Evolutionary conservation across 352 stramenopile species (phyloP).

Genomic region (Chrysophaeum taylorii): DNA sequence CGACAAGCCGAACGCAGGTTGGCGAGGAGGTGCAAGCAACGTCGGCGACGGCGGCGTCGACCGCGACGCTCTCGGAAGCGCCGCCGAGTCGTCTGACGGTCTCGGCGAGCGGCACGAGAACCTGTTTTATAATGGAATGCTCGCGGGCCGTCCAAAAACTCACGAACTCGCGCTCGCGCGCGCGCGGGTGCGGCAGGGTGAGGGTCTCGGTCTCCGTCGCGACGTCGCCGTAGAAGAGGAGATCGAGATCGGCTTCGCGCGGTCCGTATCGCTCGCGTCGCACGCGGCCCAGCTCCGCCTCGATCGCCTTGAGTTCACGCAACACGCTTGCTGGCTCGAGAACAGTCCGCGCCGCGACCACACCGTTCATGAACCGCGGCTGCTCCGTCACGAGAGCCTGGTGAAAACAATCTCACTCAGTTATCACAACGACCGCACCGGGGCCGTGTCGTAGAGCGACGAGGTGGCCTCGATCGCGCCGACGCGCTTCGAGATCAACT

Average conservation of each 20-base stretch:
- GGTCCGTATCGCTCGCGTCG: conserved; percentile 69
- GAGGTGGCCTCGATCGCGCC: conserved; percentile 48
- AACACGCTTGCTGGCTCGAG: conserved; percentile 64
- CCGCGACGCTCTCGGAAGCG: not conserved
- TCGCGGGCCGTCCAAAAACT: conserved; percentile 64
- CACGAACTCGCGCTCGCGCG: conserved; percentile 91
- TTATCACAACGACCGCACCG: no score
- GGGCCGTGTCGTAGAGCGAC: conserved; percentile 73
- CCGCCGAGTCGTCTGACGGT: conserved; percentile 11
- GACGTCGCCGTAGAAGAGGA: conserved; percentile 70
- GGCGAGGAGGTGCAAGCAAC: no score
- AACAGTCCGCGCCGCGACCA: conserved; percentile 66
- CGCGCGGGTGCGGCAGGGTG: conserved; percentile 81
- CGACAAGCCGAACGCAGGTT: conserved; percentile 39
- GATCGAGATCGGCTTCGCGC: conserved; percentile 84
- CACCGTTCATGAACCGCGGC: conserved; percentile 84
- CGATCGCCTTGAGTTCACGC: conserved; percentile 61
- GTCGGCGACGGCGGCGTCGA: conserved; percentile 6
- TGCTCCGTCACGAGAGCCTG: conserved; percentile 91
- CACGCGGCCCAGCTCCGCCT: conserved; percentile 68
- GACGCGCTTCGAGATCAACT: conserved; percentile 18
- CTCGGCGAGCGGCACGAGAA: conserved; percentile 57
- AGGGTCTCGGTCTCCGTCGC: conserved; percentile 39
- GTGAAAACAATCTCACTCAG: no score
- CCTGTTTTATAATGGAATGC: conserved; percentile 60